Conservation (phyloP, 192 early-diverging fungal genomes). For the Mortierella antarctica region DNA sequence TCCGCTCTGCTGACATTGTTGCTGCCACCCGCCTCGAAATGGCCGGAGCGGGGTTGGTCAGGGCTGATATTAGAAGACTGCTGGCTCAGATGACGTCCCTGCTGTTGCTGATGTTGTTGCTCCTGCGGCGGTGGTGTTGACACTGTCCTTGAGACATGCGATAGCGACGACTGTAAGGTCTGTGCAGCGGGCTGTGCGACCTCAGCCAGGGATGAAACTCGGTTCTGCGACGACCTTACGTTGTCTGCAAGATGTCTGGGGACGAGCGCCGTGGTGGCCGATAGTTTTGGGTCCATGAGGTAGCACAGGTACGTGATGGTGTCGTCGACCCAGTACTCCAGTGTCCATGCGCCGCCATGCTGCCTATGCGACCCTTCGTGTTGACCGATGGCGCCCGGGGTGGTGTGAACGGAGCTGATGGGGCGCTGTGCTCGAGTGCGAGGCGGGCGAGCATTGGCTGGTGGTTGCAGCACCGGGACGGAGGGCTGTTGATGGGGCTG, state of each 20-base stretch:
- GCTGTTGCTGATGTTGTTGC: background rate
- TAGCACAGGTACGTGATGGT: constrained; percentile 37
- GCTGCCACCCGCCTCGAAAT: background rate
- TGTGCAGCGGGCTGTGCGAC: background rate
- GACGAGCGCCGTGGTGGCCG: constrained; percentile 13
- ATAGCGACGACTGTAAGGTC: background rate
- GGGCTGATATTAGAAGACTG: too few species aligned
- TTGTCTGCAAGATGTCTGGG: constrained; percentile 1
- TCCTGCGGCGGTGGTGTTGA: background rate
- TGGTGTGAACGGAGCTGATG: background rate
- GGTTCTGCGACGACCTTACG: too few species aligned
- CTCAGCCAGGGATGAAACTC: background rate
- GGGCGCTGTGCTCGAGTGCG: background rate
- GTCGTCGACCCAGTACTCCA: constrained; percentile 46
- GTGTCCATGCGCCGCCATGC: constrained; percentile 19
- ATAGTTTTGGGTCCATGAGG: constrained; percentile 42
- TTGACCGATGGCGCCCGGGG: background rate
- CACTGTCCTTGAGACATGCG: too few species aligned
- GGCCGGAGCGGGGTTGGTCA: too few species aligned
- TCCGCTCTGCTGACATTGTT: background rate
- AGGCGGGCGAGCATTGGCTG: background rate
- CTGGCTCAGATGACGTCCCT: too few species aligned
- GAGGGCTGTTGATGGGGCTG: constrained; percentile 1
- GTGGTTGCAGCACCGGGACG: background rate
- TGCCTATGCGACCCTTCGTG: background rate